Conservation (phyloP, 306 rosid species). For the Casuarina cunninghamiana region DNA sequence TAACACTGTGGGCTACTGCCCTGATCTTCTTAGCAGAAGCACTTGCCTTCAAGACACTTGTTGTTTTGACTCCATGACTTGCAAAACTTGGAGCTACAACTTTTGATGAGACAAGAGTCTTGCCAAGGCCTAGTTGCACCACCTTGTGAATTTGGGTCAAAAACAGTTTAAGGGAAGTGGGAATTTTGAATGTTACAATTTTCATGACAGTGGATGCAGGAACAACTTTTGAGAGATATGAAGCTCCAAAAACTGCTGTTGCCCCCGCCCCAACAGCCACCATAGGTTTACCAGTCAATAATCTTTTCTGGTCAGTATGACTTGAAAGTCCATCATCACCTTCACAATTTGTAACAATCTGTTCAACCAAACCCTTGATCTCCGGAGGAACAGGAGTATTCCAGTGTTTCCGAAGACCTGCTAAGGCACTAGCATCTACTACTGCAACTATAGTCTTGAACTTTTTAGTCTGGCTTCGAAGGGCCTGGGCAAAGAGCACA, state of each 20-base stretch:
- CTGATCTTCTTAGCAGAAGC: constrained; percentile 80
- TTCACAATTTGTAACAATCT: constrained; percentile 42
- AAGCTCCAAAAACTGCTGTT: constrained; percentile 72
- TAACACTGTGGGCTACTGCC: constrained; percentile 58
- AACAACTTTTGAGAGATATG: constrained; percentile 67
- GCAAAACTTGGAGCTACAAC: constrained; percentile 54
- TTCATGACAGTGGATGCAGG: constrained; percentile 68
- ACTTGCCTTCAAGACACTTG: constrained; percentile 59
- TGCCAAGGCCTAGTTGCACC: constrained; percentile 43
- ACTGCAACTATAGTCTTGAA: constrained; percentile 73
- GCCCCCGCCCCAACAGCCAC: constrained; percentile 90
- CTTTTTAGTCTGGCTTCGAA: constrained; percentile 59
- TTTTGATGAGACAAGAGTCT: constrained; percentile 51
- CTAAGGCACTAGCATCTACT: constrained; percentile 66
- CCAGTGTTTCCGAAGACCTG: constrained; percentile 82
- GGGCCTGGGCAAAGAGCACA: constrained; percentile 59
- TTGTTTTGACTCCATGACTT: constrained; percentile 59
- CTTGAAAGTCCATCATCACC: constrained; percentile 35
- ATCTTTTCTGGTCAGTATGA: constrained; percentile 43
- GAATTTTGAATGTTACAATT: constrained; percentile 52
- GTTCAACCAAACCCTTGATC: constrained; percentile 53
- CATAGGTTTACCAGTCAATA: constrained; percentile 54
- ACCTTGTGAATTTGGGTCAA: constrained; percentile 57
- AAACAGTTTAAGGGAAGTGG: constrained; percentile 56
- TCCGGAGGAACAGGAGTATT: constrained; percentile 59